A percentile compares a stretch with the other conserved stretches of the same genome.
Evolutionary conservation across 192 early-diverging fungal genomes (phyloP).

Genomic region (Backusella tarrabulga): DNA sequence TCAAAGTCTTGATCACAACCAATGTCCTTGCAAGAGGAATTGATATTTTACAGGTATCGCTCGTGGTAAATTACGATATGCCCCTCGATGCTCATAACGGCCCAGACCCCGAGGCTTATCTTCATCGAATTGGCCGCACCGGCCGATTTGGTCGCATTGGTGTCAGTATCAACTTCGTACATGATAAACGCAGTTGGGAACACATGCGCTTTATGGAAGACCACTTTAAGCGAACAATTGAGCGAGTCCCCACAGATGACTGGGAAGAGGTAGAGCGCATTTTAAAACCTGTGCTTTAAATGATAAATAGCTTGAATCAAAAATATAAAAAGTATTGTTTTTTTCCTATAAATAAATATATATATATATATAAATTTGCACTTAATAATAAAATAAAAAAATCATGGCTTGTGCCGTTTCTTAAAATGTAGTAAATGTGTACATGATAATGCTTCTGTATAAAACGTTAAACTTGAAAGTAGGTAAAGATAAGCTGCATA

Average conservation of each 20-base stretch:
- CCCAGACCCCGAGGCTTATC: conserved; percentile 91
- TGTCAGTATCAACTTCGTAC: conserved; percentile 94
- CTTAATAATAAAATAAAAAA: no score
- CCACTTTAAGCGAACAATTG: conserved; percentile 79
- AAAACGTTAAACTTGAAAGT: no score
- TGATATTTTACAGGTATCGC: conserved; percentile 91
- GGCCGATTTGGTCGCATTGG: conserved; percentile 95
- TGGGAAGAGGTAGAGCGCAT: conserved; percentile 81
- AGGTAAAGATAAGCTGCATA: no score
- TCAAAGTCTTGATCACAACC: conserved; percentile 94
- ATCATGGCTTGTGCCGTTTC: no score
- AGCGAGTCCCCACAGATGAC: conserved; percentile 81
- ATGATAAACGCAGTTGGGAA: conserved; percentile 67
- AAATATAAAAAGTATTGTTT: no score
- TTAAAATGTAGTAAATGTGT: no score
- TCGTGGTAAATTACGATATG: conserved; percentile 97
- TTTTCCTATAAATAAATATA: no score
- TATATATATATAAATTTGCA: no score
- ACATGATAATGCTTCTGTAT: no score
- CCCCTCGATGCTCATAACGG: conserved; percentile 60
- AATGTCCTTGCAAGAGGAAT: conserved; percentile 97
- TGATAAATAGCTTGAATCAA: not conserved
- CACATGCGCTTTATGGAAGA: conserved; percentile 84
- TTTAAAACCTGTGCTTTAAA: conserved; percentile 72
- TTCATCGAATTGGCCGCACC: conserved; percentile 97